Conservation (phyloP, 2,329 filamentous ascomycete species). For the Fusarium longipes region DNA sequence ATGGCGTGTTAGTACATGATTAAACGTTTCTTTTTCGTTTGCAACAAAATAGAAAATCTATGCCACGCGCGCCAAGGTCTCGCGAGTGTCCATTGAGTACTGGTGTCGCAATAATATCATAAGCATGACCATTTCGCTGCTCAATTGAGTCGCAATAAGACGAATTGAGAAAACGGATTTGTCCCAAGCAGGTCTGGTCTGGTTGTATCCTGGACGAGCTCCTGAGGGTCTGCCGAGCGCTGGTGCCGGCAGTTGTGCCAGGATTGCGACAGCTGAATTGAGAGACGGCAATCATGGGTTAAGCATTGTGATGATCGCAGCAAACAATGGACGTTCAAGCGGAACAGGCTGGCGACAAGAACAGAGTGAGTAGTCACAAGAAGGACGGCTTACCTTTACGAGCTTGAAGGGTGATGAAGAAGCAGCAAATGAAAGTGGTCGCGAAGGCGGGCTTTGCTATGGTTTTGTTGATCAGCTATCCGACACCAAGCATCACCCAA, state of each 20-base stretch:
- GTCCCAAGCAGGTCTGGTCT: background rate
- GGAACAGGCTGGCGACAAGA: conserved; percentile 8
- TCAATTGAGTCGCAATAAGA: conserved; percentile 21
- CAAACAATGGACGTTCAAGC: conserved; percentile 6
- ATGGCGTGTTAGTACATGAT: conserved; percentile 12
- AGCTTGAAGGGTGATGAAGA: conserved; percentile 49
- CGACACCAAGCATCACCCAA: conserved; percentile 40
- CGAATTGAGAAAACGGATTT: conserved; percentile 9
- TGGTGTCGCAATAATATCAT: conserved; percentile 21
- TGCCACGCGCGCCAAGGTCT: background rate
- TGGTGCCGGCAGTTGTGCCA: conserved; percentile 15
- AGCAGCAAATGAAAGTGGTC: conserved; percentile 42
- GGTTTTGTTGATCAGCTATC: conserved; percentile 49
- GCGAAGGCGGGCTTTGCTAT: conserved; percentile 47
- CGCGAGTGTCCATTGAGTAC: conserved; percentile 19
- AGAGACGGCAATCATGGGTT: conserved; percentile 15
- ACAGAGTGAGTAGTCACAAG: conserved; percentile 12
- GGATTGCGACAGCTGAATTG: conserved; percentile 25
- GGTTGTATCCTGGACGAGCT: conserved; percentile 22
- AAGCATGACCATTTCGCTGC: conserved; percentile 7
- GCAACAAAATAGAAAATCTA: background rate
- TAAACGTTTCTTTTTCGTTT: background rate
- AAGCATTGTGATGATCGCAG: conserved; percentile 19
- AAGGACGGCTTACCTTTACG: conserved; percentile 41
- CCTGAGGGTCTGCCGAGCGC: conserved; percentile 13